Conservation (phyloP, 306 rosid species). For the Mucuna pruriens region DNA sequence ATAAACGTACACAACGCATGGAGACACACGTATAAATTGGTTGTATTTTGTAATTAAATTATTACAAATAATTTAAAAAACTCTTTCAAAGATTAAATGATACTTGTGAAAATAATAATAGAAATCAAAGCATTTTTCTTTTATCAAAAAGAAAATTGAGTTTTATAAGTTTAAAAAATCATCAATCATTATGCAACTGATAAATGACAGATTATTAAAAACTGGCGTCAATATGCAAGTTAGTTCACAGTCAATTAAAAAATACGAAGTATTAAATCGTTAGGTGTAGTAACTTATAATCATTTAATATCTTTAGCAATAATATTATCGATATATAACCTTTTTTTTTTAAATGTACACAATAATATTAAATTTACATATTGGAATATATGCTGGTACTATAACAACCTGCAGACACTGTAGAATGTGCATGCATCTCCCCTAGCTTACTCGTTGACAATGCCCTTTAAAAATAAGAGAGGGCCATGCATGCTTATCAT, state of each 20-base stretch:
- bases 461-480: constrained; percentile 12
- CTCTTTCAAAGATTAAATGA: too few species aligned
- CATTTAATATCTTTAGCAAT: constrained; percentile 14
- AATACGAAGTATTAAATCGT: background rate
- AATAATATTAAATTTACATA: constrained; percentile 22
- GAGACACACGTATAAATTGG: background rate
- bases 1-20: background rate
- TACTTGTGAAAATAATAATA: too few species aligned
- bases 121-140: too few species aligned
- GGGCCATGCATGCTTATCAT: constrained; percentile 33
- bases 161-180: background rate
- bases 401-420: background rate
- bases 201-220: background rate
- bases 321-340: background rate
- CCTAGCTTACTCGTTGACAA: constrained; percentile 42
- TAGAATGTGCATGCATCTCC: constrained; percentile 51
- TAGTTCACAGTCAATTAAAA: constrained; percentile 1
- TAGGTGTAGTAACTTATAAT: background rate
- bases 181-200: background rate
- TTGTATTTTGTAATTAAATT: too few species aligned
- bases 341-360: background rate
- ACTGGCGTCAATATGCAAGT: background rate
- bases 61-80: too few species aligned
- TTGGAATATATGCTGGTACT: constrained; percentile 21
- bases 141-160: background rate